phyloP scores from a whole-genome alignment of 257 asterid genomes.

The Voacanga thouarsii region DNA sequence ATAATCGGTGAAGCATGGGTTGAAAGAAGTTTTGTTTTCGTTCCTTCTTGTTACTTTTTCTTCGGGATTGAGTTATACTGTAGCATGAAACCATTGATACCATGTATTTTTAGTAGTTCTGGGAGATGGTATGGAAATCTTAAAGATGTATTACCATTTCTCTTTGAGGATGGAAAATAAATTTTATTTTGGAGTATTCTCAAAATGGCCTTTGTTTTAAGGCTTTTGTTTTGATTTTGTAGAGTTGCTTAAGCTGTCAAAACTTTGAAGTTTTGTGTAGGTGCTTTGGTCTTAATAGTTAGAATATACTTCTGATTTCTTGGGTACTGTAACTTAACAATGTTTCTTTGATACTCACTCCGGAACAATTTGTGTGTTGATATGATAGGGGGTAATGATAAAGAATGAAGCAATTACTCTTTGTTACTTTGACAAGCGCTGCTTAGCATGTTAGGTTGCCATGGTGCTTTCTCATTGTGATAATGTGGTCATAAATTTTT shows the following conservation, averaged over 20 bases:
- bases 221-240: neutral
- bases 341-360: neutral
- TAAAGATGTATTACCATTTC: neutral
- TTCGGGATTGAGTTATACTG: constrained; percentile 15
- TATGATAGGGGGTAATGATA: neutral
- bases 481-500: neutral
- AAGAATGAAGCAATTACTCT: neutral
- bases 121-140: neutral
- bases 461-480: neutral
- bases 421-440: neutral
- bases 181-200: neutral
- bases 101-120: neutral
- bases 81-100: neutral
- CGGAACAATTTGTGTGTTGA: neutral
- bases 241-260: neutral
- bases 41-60: constrained; percentile 1
- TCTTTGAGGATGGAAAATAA: constrained; percentile 6
- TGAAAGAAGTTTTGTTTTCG: constrained; percentile 29
- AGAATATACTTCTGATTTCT: neutral
- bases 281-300: neutral
- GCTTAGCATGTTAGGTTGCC: neutral
- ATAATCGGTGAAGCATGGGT: constrained; percentile 22
- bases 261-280: neutral
- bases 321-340: neutral
- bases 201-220: neutral